phyloP scores from a whole-genome alignment of 2,329 filamentous ascomycete genomes.

The Fusarium sp. region DNA sequence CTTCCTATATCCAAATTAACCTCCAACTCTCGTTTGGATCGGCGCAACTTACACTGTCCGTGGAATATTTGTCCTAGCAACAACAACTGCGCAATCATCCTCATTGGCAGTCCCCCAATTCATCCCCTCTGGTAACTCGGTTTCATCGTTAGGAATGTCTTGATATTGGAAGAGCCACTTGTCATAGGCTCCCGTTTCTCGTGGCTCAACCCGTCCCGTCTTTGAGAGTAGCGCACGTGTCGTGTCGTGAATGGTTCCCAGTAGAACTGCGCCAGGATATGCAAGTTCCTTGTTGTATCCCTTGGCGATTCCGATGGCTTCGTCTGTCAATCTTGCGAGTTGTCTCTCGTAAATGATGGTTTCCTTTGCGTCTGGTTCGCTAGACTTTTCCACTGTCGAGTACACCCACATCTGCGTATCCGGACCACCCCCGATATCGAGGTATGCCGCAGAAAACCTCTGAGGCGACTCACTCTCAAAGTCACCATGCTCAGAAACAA shows the following conservation, averaged over 20 bases:
- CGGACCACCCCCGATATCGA: slow-evolving; percentile 70
- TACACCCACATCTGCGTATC: slow-evolving; percentile 77
- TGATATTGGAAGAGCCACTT: slow-evolving; percentile 70
- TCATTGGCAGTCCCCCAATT: slow-evolving; percentile 65
- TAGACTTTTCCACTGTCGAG: slow-evolving; percentile 60
- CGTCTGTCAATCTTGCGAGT: slow-evolving; percentile 48
- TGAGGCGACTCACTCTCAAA: not conserved
- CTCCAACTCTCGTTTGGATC: too few relatives aligned
- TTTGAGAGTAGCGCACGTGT: slow-evolving; percentile 43
- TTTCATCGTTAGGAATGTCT: slow-evolving; percentile 54
- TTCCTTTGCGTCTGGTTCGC: slow-evolving; percentile 9
- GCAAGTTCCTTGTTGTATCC: slow-evolving; percentile 34
- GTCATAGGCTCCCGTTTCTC: slow-evolving; percentile 53
- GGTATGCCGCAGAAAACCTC: slow-evolving; percentile 67
- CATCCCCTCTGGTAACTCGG: slow-evolving; percentile 60
- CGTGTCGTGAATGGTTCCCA: slow-evolving; percentile 51
- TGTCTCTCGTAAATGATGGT: slow-evolving; percentile 48
- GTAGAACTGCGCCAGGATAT: slow-evolving; percentile 50
- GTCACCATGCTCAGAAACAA: slow-evolving; percentile 43
- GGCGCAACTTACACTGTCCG: slow-evolving; percentile 63
- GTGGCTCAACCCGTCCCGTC: slow-evolving; percentile 43
- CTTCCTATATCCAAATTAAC: slow-evolving; percentile 45
- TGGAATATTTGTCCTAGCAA: slow-evolving; percentile 67
- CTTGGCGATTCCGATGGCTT: slow-evolving; percentile 45
- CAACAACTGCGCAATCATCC: slow-evolving; percentile 68